Conservation (phyloP, 352 stramenopile genomes). For the Globisporangium nagaii region DNA sequence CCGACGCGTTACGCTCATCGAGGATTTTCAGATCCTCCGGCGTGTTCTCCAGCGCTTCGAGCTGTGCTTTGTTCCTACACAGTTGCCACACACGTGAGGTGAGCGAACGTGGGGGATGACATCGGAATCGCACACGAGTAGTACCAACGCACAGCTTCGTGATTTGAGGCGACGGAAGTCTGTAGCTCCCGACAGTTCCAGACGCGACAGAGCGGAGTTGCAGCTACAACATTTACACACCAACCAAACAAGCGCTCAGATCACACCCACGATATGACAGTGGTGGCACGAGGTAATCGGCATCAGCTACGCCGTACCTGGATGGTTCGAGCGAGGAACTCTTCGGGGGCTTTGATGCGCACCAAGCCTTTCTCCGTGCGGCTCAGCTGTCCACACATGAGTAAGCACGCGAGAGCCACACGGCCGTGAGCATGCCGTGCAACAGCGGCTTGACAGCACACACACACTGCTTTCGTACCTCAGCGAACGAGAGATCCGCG, state of each 20-base stretch:
- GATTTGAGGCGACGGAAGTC: slow-evolving; percentile 31
- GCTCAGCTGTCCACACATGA: slow-evolving; percentile 35
- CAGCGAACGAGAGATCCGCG: slow-evolving; percentile 71
- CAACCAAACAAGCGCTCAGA: not conserved
- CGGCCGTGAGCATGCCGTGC: not conserved
- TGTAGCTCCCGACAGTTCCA: slow-evolving; percentile 30
- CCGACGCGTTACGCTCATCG: slow-evolving; percentile 59
- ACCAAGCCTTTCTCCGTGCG: slow-evolving; percentile 78
- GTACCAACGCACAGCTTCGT: slow-evolving; percentile 42
- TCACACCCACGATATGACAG: not conserved
- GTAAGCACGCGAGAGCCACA: not conserved
- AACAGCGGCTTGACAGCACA: not conserved
- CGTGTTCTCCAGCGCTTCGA: slow-evolving; percentile 57
- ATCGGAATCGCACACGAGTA: not conserved
- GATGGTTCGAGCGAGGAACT: slow-evolving; percentile 72
- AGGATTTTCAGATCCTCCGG: slow-evolving; percentile 55
- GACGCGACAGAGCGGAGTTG: slow-evolving; percentile 31
- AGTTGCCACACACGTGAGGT: not conserved
- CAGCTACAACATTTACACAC: slow-evolving; percentile 15
- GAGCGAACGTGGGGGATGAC: not conserved
- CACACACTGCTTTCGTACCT: slow-evolving; percentile 28
- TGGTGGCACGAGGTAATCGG: no score
- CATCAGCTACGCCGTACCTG: no score
- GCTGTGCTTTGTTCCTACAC: slow-evolving; percentile 42
- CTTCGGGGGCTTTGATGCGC: slow-evolving; percentile 68